Percentiles rank a stretch among this genome's conserved stretches.
Evolutionary conservation across 331 rosid genomes (phyloP).

Genomic region (Phaseolus coccineus): DNA sequence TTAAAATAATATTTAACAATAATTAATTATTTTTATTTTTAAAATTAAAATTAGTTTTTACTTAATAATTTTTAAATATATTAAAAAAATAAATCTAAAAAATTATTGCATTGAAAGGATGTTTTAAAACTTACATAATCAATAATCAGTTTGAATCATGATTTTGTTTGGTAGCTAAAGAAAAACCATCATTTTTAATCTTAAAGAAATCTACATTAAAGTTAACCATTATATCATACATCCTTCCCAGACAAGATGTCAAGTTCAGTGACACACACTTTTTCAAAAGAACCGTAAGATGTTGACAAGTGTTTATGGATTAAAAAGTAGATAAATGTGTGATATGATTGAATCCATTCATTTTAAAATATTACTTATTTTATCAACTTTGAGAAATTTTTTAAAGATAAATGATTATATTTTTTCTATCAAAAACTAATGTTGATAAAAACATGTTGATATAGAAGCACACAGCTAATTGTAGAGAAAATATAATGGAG

Average conservation of each 20-base stretch:
- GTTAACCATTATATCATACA: neutral
- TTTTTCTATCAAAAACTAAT: neutral
- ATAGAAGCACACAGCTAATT: neutral
- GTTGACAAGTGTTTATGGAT: neutral
- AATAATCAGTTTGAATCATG: neutral
- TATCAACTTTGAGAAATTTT: neutral
- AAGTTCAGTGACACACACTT: neutral
- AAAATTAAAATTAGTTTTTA: no score
- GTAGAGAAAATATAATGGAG: no score
- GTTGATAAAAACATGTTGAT: neutral
- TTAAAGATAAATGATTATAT: neutral
- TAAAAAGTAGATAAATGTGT: neutral
- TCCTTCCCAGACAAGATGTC: neutral
- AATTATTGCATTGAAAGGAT: neutral
- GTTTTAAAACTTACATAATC: neutral
- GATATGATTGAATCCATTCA: neutral
- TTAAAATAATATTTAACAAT: no score
- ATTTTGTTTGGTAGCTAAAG: constrained; percentile 21
- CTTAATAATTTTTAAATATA: no score
- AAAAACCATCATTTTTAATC: neutral
- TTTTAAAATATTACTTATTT: neutral
- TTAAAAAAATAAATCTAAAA: neutral
- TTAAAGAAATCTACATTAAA: neutral
- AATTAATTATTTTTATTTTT: no score
- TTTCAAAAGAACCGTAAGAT: constrained; percentile 18